Evolutionary conservation across 73 alveolate genomes (phyloP), one percentile per base, ranked within the genome.

Genomic region (Stentor roeselii): DNA sequence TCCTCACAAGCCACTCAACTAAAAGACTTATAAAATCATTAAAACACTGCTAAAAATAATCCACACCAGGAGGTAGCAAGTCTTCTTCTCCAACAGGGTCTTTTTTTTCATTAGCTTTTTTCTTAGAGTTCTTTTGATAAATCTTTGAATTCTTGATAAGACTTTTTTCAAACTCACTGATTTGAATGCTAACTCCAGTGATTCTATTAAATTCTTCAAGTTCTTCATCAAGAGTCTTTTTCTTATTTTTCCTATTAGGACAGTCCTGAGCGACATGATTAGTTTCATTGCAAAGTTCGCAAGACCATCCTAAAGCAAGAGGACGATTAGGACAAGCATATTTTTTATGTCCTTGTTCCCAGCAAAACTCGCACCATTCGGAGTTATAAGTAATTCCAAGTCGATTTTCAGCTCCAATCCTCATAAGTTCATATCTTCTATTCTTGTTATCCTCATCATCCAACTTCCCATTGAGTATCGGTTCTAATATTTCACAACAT

Each of bases 191-290:
- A 27, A 59, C 34, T 58, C 83, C 83, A 60, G 74, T 3, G 27
- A 3, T 37, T 60, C 60, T 1, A 30, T 82, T 31, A 1, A 39
- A 34, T 59, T 82, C 87, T 27, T 36, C 78, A 31, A 60, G 14
- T n/a, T 82, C 42, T 39, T 75, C 82, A 11, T 31, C 59, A 30
- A 60, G 15, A 3, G 74, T 60, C 35, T 30, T 82, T 59, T 82
- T 58, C 84, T 88, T 77, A 42, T 60, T 87, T 59, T 76, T 88
- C 77, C 86, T 90, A 60, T 67, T 77, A 3, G 98, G 99, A 59
- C 99, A 95, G 88, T 95, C 99, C 82, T 84, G 74, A 3, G 97
- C 83, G 3, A 95, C 94, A 87, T 95, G 99, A 31, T 91, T 93
- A 38, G 67, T 82, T 74, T 90, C 92, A 27, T 95, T 97, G 77